Evolutionary conservation across 176 grass and related monocot genomes (phyloP), one percentile per base, ranked within the genome.

Genomic region (Chloris gayana): DNA sequence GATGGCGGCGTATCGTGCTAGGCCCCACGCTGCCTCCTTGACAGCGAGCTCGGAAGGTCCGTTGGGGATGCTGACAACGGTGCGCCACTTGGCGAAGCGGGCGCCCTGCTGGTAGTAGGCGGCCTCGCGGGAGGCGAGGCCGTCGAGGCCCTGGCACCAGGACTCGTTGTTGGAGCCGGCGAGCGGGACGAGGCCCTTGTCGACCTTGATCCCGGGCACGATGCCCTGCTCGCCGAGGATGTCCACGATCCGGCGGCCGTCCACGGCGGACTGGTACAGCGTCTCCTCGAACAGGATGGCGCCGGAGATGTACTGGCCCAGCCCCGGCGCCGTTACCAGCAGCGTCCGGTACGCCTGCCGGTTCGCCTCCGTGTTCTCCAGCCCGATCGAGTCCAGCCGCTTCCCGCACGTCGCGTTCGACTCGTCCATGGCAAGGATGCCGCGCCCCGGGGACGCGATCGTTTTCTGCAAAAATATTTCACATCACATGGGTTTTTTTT

Each of bases 71-170:
- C 88, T 92, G 25, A 96, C 85, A 27, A 96, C 93, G 62, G 93
- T 91, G 26, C 93, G 93, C 93, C 88, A 96, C 86, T 96, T 88
- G 38, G 77, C 81, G 56, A 91, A 92, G 7, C 87, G 87, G 4
- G 88, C 88, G 10, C 87, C 93, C 49, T 87, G 84, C 69, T 86
- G 79, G 85, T 96, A 91, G 73, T 96, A 91, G 1, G 90, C 87
- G 37, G 88, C 87, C 37, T 80, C 84, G 15, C 93, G 82, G 14
- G 90, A 84, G 26, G 90, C 93, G 17, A 92, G 90, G 53, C 93
- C 93, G 72, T 96, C 93, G 34, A 96, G 79, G 27, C 90, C 93
- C 89, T 96, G 93, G 85, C 93, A 96, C 93, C 93, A 96, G 6
- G 93, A 96, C 78, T 96, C 93, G 60, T 88, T 64, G 65, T 96